A percentile compares a stretch with the other conserved stretches of the same genome.
These are phyloP conservation scores for Scheffersomyces lignicola DNA, from an alignment of 1,139 yeast genomes.

Conservation along the genomic window DNA sequence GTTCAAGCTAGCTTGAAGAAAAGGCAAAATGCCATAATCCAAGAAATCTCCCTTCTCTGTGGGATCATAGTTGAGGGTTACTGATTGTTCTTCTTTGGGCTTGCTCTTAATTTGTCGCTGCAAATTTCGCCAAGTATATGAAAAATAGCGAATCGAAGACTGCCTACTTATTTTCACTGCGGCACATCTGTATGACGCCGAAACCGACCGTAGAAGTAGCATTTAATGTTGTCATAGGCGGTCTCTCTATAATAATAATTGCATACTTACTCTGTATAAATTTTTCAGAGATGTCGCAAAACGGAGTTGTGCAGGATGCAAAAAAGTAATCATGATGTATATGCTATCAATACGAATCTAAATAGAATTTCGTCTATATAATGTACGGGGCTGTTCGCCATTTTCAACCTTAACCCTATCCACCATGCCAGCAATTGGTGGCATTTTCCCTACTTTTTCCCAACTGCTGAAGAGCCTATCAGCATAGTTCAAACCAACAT, in stretches of 20 bases:
- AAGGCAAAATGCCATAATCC: slow-evolving; percentile 26
- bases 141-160: background rate
- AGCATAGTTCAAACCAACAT: slow-evolving; percentile 79
- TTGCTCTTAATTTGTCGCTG: no score
- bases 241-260: background rate
- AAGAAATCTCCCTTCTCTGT: slow-evolving; percentile 19
- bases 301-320: no score
- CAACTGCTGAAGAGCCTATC: slow-evolving; percentile 55
- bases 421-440: slow-evolving; percentile 59
- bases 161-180: no score
- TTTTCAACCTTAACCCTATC: slow-evolving; percentile 18
- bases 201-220: no score
- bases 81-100: no score
- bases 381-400: slow-evolving; percentile 18
- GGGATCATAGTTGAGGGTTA: slow-evolving; percentile 3
- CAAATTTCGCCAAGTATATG: slow-evolving; percentile 4
- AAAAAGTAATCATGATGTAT: no score
- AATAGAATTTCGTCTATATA: slow-evolving; percentile 66
- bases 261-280: slow-evolving; percentile 1
- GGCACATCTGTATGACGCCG: no score
- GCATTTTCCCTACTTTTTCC: slow-evolving; percentile 54
- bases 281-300: no score
- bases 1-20: slow-evolving; percentile 26
- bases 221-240: background rate
- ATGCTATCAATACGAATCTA: slow-evolving; percentile 22